Conservation (phyloP, 495 filamentous ascomycete species). For the Penicillium alfredii region DNA sequence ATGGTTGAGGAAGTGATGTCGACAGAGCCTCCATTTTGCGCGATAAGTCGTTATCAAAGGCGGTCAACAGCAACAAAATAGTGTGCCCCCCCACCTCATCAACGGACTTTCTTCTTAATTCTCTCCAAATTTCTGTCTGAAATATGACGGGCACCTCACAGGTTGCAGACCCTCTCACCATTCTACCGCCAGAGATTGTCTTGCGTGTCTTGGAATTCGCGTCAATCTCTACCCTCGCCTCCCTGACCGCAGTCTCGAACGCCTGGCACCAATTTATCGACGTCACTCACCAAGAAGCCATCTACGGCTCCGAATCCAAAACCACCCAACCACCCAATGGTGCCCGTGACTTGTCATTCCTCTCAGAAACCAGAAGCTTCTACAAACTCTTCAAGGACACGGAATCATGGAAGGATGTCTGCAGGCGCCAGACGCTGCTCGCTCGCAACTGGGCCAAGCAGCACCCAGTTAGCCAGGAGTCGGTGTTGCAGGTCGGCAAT, state of each 20-base stretch:
- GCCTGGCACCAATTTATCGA: constrained; percentile 40
- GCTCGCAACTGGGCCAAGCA: constrained; percentile 30
- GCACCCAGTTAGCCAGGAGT: constrained; percentile 25
- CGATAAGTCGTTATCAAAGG: not conserved
- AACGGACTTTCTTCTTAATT: not conserved
- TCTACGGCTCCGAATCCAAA: constrained; percentile 30
- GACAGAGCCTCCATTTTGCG: too few species aligned
- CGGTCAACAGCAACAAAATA: not conserved
- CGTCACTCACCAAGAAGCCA: constrained; percentile 35
- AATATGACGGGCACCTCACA: constrained; percentile 13
- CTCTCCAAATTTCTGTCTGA: constrained; percentile 1
- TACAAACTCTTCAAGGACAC: constrained; percentile 21
- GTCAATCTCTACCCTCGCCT: constrained; percentile 26
- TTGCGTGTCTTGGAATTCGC: constrained; percentile 33
- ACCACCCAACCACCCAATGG: constrained; percentile 15
- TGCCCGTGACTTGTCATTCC: constrained; percentile 20
- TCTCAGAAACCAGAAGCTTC: constrained; percentile 15
- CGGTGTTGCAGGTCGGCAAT: constrained; percentile 33
- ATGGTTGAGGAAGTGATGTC: too few species aligned
- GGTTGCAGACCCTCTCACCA: constrained; percentile 24
- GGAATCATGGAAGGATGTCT: constrained; percentile 34
- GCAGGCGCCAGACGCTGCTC: constrained; percentile 32
- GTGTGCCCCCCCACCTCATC: not conserved
- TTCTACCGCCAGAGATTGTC: constrained; percentile 35
- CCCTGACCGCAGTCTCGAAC: constrained; percentile 29